Evolutionary conservation across 176 grass and related monocot genomes (phyloP).

Genomic region (Triticum urartu): DNA sequence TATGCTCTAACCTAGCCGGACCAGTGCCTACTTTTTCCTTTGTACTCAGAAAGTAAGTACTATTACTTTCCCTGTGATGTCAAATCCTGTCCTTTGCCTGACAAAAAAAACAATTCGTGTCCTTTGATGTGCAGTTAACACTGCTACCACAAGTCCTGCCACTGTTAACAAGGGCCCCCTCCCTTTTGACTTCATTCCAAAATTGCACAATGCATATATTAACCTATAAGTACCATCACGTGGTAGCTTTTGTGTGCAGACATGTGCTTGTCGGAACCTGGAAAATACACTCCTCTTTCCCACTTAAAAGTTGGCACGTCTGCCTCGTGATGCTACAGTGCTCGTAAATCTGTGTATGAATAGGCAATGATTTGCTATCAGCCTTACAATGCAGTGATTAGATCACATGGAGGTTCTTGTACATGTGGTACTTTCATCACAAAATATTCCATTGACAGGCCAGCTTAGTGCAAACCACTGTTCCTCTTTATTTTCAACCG

Average conservation of each 20-base stretch:
- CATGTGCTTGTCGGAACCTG: not conserved
- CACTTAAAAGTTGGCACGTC: not conserved
- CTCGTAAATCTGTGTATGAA: not conserved
- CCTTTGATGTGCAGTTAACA: conserved; percentile 40
- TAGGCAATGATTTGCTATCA: not conserved
- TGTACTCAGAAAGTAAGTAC: not conserved
- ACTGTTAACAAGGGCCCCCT: conserved; percentile 38
- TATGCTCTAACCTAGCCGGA: not conserved
- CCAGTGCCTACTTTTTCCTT: not conserved
- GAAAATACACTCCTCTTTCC: not conserved
- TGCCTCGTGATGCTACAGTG: not conserved
- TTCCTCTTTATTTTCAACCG: not conserved
- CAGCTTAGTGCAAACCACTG: not conserved
- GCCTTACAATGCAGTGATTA: conserved; percentile 20
- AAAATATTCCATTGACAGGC: conserved; percentile 15
- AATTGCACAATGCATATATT: conserved; percentile 18
- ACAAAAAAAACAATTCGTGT: not conserved
- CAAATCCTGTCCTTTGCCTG: conserved; percentile 36
- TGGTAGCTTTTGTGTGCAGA: conserved; percentile 12
- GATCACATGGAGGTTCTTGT: not conserved
- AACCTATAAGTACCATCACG: conserved; percentile 25
- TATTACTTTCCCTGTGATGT: conserved; percentile 17
- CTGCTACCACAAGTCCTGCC: conserved; percentile 15
- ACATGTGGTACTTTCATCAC: conserved; percentile 1
- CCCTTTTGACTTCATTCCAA: conserved; percentile 42